Evolutionary conservation across 495 filamentous ascomycete genomes (phyloP).

Genomic region (Wilcoxina mikolae): DNA sequence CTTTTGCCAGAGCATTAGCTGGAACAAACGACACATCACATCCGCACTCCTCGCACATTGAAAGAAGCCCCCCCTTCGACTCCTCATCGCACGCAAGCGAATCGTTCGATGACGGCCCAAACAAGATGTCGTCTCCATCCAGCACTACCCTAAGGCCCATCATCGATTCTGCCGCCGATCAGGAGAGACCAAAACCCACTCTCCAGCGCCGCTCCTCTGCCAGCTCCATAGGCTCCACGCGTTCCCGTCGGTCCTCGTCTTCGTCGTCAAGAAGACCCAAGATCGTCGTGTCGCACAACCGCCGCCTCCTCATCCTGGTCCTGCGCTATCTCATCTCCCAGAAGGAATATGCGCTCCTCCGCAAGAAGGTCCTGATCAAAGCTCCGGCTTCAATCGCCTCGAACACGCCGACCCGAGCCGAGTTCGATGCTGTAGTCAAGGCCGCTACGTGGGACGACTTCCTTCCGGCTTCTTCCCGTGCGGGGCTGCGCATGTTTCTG

Average conservation of each 20-base stretch:
- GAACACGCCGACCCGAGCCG: conserved; percentile 16
- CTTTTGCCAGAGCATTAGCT: too few species aligned
- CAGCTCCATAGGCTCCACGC: not conserved
- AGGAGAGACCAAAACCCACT: too few species aligned
- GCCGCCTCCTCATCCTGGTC: conserved; percentile 24
- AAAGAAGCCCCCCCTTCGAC: too few species aligned
- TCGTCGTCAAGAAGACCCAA: not conserved
- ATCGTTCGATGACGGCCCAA: too few species aligned
- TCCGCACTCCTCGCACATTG: too few species aligned
- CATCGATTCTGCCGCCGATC: too few species aligned
- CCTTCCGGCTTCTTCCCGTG: conserved; percentile 21
- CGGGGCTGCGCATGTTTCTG: conserved; percentile 26
- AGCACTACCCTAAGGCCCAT: too few species aligned
- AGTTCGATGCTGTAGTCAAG: conserved; percentile 22
- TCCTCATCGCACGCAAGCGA: too few species aligned
- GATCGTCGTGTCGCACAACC: conserved; percentile 3
- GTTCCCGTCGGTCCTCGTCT: not conserved
- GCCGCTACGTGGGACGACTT: conserved; percentile 18
- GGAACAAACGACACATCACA: too few species aligned
- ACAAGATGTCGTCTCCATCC: too few species aligned
- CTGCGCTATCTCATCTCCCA: conserved; percentile 23
- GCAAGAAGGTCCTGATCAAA: conserved; percentile 17
- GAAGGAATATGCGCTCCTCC: conserved; percentile 21
- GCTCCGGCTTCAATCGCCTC: conserved; percentile 15
- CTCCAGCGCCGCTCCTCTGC: not conserved